Evolutionary conservation across 2,329 filamentous ascomycete genomes (phyloP).

Genomic region (Fusarium nisikadoi): DNA sequence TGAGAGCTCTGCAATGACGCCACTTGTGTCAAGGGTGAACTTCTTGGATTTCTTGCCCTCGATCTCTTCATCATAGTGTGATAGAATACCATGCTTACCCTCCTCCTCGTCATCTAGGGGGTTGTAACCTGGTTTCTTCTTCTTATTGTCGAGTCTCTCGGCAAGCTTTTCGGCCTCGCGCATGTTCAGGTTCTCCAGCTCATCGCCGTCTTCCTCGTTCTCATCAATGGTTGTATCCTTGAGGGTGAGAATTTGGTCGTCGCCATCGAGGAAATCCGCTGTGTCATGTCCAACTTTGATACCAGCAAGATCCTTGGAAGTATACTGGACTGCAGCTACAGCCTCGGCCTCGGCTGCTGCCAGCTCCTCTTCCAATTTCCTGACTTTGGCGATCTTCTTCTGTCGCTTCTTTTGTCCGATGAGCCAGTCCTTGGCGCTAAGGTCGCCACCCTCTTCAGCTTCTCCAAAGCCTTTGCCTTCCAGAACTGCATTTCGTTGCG

Average conservation of each 20-base stretch:
- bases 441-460: constrained; percentile 68
- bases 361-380: constrained; percentile 78
- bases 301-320: constrained; percentile 85
- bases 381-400: constrained; percentile 85
- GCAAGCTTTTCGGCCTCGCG: constrained; percentile 77
- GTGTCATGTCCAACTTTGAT: constrained; percentile 93
- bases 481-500: constrained; percentile 78
- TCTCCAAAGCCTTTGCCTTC: constrained; percentile 89
- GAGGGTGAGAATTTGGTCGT: constrained; percentile 92
- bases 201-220: constrained; percentile 87
- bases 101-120: constrained; percentile 77
- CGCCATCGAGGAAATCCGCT: constrained; percentile 80
- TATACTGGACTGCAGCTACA: constrained; percentile 76
- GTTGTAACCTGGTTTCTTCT: constrained; percentile 89
- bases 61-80: constrained; percentile 97
- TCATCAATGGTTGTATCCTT: constrained; percentile 90
- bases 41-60: constrained; percentile 87
- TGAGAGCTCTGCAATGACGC: constrained; percentile 72
- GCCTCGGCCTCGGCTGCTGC: constrained; percentile 77
- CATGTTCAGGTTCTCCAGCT: constrained; percentile 82
- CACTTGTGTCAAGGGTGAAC: constrained; percentile 86
- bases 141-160: constrained; percentile 86
- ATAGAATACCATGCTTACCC: constrained; percentile 75
- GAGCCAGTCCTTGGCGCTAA: constrained; percentile 88
- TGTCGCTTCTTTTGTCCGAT: constrained; percentile 91